Conservation (phyloP, 169 alveolate species). For the Eimeria praecox region DNA sequence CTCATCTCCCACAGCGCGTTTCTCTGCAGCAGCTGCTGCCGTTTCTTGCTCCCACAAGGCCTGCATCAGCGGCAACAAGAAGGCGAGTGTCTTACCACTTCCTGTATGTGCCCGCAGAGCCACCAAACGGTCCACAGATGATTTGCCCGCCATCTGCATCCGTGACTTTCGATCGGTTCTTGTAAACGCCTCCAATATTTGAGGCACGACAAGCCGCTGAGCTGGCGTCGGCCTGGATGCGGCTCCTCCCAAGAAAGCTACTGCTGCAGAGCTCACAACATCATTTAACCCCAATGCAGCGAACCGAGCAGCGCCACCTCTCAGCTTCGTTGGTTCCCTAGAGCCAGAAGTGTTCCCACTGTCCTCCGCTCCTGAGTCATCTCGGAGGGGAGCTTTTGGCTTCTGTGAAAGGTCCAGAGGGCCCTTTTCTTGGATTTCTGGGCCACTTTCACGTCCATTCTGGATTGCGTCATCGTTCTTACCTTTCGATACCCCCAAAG, state of each 20-base stretch:
- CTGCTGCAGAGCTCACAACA: constrained; percentile 66
- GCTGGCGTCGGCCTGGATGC: constrained; percentile 56
- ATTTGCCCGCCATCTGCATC: not conserved
- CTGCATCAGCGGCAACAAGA: constrained; percentile 90
- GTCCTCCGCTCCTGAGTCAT: not conserved
- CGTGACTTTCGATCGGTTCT: not conserved
- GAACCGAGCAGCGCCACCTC: constrained; percentile 36
- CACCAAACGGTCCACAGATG: constrained; percentile 46
- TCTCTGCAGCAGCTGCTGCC: constrained; percentile 54
- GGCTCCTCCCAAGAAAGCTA: constrained; percentile 53
- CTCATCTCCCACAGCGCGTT: not conserved
- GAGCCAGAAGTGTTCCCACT: not conserved
- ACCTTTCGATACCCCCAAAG: not conserved
- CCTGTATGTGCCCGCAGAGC: constrained; percentile 90
- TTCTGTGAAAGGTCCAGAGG: not conserved
- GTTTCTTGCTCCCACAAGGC: constrained; percentile 38
- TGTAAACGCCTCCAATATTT: not conserved
- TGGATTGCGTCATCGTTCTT: not conserved
- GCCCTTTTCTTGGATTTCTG: not conserved
- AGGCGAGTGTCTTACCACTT: constrained; percentile 92
- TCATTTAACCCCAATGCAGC: constrained; percentile 48
- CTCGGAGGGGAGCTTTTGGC: not conserved
- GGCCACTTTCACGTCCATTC: not conserved
- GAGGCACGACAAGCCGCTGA: constrained; percentile 61
- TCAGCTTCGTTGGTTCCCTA: not conserved